Conservation (phyloP, 192 early-diverging fungal genomes). For the Martensiomyces pterosporus region DNA sequence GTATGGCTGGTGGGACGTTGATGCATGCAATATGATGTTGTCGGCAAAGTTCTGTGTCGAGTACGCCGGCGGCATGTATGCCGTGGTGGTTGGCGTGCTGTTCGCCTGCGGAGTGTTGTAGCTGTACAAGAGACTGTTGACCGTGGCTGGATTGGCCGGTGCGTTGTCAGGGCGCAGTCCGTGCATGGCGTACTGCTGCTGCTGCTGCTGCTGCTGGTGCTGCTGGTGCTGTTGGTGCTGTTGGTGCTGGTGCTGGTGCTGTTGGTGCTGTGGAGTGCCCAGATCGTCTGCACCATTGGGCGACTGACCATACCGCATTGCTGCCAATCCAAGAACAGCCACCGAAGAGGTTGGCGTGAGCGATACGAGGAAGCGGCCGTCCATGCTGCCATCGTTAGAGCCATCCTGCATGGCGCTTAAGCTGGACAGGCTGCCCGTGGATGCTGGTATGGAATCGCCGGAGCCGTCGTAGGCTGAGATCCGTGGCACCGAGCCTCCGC, state of each 20-base stretch:
- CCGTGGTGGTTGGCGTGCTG: not conserved
- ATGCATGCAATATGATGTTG: not conserved
- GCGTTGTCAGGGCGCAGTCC: not conserved
- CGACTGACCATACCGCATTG: conserved; percentile 29
- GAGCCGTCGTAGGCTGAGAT: not conserved
- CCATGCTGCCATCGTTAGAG: conserved; percentile 5
- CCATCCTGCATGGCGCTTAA: too few relatives aligned
- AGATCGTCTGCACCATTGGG: not conserved
- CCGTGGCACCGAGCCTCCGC: too few relatives aligned
- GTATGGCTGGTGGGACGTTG: not conserved
- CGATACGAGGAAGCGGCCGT: conserved; percentile 13
- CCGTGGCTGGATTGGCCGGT: not conserved
- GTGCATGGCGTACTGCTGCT: not conserved
- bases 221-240: not conserved
- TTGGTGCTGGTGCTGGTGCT: conserved; percentile 3
- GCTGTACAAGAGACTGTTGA: not conserved
- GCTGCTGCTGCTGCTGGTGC: conserved; percentile 16
- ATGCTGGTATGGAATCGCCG: too few relatives aligned
- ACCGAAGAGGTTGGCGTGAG: conserved; percentile 37
- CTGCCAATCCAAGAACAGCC: conserved; percentile 25
- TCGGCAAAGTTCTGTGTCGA: not conserved
- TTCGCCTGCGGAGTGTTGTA: not conserved
- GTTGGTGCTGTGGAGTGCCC: not conserved
- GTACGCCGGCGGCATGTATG: not conserved
- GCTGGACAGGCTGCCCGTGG: too few relatives aligned